A percentile compares a stretch with the other conserved stretches of the same genome.
phyloP scores from a whole-genome alignment of 2,329 filamentous ascomycete species.

The Monilinia vaccinii-corymbosi region DNA sequence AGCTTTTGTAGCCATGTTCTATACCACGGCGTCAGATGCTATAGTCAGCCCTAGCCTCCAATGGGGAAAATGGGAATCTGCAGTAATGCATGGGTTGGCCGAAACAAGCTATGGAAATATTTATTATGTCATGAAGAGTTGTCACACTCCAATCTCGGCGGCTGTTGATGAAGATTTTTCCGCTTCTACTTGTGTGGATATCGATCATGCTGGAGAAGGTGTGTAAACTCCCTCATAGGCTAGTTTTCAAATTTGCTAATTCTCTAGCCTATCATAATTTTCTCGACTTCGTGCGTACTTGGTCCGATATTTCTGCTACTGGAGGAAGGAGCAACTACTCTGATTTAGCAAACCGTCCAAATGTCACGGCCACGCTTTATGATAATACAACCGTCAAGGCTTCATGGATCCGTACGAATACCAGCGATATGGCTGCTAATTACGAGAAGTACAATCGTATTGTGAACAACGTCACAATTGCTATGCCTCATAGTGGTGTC shows the following conservation, averaged over 20 bases:
- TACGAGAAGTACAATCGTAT: conserved; percentile 45
- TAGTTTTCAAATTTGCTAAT: background rate
- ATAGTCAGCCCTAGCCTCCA: conserved; percentile 66
- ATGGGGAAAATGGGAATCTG: conserved; percentile 42
- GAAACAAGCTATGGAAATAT: conserved; percentile 55
- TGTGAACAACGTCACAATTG: conserved; percentile 68
- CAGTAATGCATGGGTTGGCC: conserved; percentile 46
- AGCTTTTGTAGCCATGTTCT: conserved; percentile 59
- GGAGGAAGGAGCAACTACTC: conserved; percentile 35
- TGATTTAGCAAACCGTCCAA: conserved; percentile 42
- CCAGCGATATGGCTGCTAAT: conserved; percentile 42
- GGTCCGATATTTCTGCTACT: conserved; percentile 37
- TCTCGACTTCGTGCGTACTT: conserved; percentile 47
- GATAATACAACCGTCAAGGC: conserved; percentile 66
- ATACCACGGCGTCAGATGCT: conserved; percentile 68
- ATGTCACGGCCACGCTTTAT: conserved; percentile 52
- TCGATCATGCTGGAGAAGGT: conserved; percentile 60
- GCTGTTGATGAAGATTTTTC: conserved; percentile 33
- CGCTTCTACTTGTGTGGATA: conserved; percentile 52
- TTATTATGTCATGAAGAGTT: conserved; percentile 44
- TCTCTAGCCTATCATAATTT: conserved; percentile 55
- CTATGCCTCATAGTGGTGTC: conserved; percentile 65
- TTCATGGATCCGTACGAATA: conserved; percentile 55
- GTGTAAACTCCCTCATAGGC: conserved; percentile 12
- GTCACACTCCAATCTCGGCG: conserved; percentile 49